Conservation (phyloP, 2,329 filamentous ascomycete genomes). For the Venturia carpophila region DNA sequence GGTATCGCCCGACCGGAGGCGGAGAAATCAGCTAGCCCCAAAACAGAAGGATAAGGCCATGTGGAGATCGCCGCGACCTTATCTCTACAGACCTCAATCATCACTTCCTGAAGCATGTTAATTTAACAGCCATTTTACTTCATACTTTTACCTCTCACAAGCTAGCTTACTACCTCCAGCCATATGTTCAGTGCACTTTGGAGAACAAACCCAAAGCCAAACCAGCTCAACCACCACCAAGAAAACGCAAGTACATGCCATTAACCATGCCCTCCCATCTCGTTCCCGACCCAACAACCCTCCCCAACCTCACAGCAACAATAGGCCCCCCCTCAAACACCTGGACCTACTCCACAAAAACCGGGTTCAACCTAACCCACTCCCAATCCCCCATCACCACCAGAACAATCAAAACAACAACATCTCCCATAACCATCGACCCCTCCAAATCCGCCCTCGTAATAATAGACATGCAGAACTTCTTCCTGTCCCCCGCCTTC, state of each 20-base stretch:
- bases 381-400: constrained; percentile 25
- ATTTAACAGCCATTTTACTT: not conserved
- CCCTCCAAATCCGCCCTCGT: constrained; percentile 40
- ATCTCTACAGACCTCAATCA: not conserved
- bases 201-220: not conserved
- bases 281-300: not conserved
- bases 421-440: constrained; percentile 27
- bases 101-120: not conserved
- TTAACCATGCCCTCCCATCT: not conserved
- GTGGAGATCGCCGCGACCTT: constrained; percentile 6
- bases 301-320: constrained; percentile 28
- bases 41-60: not conserved
- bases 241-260: too few relatives aligned
- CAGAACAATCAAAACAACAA: constrained; percentile 23
- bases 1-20: not conserved
- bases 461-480: constrained; percentile 49
- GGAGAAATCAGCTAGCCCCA: not conserved
- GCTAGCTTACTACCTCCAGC: too few relatives aligned
- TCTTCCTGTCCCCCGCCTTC: constrained; percentile 41
- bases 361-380: constrained; percentile 42
- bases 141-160: not conserved
- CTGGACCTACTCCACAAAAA: constrained; percentile 38
- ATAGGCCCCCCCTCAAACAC: constrained; percentile 38
- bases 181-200: too few relatives aligned
- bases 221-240: not conserved